A percentile compares a stretch with the other conserved stretches of the same genome.
Evolutionary conservation across 768 basidiomycete genomes (phyloP).

Genomic region (Naematelia encephala): DNA sequence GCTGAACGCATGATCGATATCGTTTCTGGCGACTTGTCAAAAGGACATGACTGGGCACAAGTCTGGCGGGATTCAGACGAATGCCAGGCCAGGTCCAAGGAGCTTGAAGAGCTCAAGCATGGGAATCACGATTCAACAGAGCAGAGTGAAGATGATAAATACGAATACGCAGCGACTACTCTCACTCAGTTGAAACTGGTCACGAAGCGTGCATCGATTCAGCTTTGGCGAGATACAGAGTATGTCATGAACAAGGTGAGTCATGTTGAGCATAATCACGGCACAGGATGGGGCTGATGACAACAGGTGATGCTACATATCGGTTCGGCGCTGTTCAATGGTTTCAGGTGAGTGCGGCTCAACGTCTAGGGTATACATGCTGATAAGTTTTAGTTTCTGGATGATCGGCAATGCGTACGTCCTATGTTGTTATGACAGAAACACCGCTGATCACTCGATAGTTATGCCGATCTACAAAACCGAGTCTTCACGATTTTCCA

Average conservation of each 20-base stretch:
- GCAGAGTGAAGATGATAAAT: conserved; percentile 31
- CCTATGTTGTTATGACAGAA: background rate
- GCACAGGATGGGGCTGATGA: background rate
- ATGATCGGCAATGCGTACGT: conserved; percentile 30
- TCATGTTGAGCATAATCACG: background rate
- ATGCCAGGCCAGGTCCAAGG: conserved; percentile 43
- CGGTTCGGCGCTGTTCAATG: conserved; percentile 34
- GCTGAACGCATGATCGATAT: conserved; percentile 64
- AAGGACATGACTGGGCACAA: conserved; percentile 75
- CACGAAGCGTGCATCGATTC: conserved; percentile 43
- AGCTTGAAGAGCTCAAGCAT: conserved; percentile 55
- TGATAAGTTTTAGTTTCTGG: conserved; percentile 51
- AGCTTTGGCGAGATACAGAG: conserved; percentile 58
- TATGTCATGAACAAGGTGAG: conserved; percentile 51
- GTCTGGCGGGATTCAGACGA: conserved; percentile 73
- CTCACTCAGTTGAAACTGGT: conserved; percentile 55
- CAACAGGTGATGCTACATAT: conserved; percentile 38
- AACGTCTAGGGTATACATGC: background rate
- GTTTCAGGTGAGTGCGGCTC: conserved; percentile 17
- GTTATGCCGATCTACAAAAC: conserved; percentile 30
- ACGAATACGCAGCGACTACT: conserved; percentile 61
- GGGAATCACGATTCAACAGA: conserved; percentile 56
- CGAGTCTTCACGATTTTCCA: conserved; percentile 54
- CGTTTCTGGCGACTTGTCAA: conserved; percentile 60
- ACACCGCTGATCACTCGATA: background rate